These are phyloP conservation scores for Termitomyces sp. DNA, from an alignment of 768 basidiomycete genomes.

Conservation along the genomic window DNA sequence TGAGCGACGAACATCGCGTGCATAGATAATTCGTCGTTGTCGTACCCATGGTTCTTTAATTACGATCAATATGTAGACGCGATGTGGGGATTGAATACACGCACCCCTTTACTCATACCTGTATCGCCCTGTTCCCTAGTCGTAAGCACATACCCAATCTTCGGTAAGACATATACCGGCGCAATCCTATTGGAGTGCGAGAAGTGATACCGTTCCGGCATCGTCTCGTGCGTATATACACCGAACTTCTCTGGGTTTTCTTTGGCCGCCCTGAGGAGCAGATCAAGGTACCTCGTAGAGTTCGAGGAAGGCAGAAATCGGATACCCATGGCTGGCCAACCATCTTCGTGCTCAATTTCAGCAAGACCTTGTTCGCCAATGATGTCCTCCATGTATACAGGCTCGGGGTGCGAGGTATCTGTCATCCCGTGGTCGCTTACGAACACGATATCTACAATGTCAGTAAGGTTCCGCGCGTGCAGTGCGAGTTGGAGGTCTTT, in stretches of 20 bases:
- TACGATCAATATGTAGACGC: background rate
- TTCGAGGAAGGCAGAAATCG: constrained; percentile 64
- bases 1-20: constrained; percentile 89
- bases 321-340: constrained; percentile 88
- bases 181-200: constrained; percentile 71
- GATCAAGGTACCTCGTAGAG: constrained; percentile 44
- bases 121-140: constrained; percentile 52
- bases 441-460: constrained; percentile 84
- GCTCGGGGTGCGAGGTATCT: constrained; percentile 73
- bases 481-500: constrained; percentile 60
- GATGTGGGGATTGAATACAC: constrained; percentile 18
- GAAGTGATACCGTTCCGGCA: constrained; percentile 82
- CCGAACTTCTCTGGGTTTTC: constrained; percentile 61
- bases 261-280: constrained; percentile 46
- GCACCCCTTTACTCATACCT: constrained; percentile 71
- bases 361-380: constrained; percentile 58
- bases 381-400: constrained; percentile 78
- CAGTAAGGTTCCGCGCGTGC: constrained; percentile 64
- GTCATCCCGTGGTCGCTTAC: constrained; percentile 93
- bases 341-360: constrained; percentile 69
- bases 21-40: constrained; percentile 74
- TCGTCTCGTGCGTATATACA: constrained; percentile 74
- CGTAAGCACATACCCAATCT: constrained; percentile 76
- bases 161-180: constrained; percentile 80
- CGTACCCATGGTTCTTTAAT: constrained; percentile 82